These are phyloP conservation scores for Arabis hirsuta DNA, from an alignment of 345 rosid species.

Conservation along the genomic window DNA sequence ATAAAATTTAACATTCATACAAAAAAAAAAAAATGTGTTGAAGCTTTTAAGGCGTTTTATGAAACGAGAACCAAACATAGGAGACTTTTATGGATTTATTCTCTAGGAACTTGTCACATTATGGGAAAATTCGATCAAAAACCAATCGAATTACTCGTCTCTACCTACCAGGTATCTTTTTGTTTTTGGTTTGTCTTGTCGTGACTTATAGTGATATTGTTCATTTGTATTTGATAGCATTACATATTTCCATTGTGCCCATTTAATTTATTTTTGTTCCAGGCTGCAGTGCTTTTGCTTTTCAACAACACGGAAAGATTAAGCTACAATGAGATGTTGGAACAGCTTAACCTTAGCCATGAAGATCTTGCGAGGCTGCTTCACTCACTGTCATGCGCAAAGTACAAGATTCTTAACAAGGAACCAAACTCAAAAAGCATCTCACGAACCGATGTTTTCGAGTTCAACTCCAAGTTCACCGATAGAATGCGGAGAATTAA, in stretches of 20 bases:
- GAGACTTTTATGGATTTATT: constrained; percentile 63
- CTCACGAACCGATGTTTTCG: constrained; percentile 54
- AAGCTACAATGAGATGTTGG: constrained; percentile 71
- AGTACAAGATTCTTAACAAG: constrained; percentile 69
- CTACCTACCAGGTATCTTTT: constrained; percentile 59
- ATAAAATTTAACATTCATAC: too few relatives aligned
- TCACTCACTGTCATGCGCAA: constrained; percentile 72
- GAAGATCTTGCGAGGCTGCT: constrained; percentile 82
- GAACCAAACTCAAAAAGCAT: constrained; percentile 61
- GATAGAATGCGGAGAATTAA: constrained; percentile 82
- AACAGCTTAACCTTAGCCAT: constrained; percentile 72
- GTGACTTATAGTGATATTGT: neutral
- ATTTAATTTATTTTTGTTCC: neutral
- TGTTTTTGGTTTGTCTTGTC: neutral
- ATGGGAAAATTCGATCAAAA: constrained; percentile 52
- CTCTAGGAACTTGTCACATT: constrained; percentile 61
- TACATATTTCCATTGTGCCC: too few relatives aligned
- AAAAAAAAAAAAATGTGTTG: constrained; percentile 56
- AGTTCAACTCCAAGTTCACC: constrained; percentile 72
- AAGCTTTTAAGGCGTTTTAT: constrained; percentile 54
- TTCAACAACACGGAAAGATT: constrained; percentile 71
- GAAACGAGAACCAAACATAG: constrained; percentile 47
- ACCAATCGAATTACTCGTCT: constrained; percentile 53
- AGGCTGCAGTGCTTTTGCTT: constrained; percentile 66
- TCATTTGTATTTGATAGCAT: neutral